phyloP scores from a whole-genome alignment of 2,329 filamentous ascomycete species.

The Ilyonectria sp. region DNA sequence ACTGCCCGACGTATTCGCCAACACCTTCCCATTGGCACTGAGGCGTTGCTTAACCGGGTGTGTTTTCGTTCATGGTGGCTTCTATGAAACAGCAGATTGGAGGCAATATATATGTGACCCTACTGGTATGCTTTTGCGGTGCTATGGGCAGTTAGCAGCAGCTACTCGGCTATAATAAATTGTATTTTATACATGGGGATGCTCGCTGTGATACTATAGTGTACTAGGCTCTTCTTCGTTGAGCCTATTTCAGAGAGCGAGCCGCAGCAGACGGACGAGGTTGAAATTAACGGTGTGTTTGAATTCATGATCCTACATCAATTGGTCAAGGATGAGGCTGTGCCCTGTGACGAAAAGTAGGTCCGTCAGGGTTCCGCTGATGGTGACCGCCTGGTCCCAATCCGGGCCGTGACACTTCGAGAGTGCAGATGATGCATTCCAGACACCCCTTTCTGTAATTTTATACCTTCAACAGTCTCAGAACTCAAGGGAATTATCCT shows the following conservation, averaged over 20 bases:
- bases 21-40: too few relatives aligned
- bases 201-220: constrained; percentile 25
- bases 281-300: constrained; percentile 17
- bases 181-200: constrained; percentile 22
- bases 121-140: constrained; percentile 30
- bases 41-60: constrained; percentile 17
- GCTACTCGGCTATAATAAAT: constrained; percentile 23
- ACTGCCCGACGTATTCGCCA: not conserved
- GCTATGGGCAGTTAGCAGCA: constrained; percentile 13
- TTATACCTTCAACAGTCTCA: too few relatives aligned
- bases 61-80: constrained; percentile 29
- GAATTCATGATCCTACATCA: constrained; percentile 1
- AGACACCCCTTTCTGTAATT: too few relatives aligned
- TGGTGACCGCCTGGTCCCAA: too few relatives aligned
- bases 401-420: too few relatives aligned
- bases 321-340: too few relatives aligned
- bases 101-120: constrained; percentile 32
- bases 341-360: too few relatives aligned
- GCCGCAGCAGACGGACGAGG: constrained; percentile 12
- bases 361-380: too few relatives aligned
- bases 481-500: too few relatives aligned
- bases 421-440: too few relatives aligned
- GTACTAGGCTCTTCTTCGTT: constrained; percentile 29
- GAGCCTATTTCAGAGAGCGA: constrained; percentile 21
- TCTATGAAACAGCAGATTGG: constrained; percentile 28